Evolutionary conservation across 768 basidiomycete species (phyloP).

Genomic region (Tricholoma matsutake): DNA sequence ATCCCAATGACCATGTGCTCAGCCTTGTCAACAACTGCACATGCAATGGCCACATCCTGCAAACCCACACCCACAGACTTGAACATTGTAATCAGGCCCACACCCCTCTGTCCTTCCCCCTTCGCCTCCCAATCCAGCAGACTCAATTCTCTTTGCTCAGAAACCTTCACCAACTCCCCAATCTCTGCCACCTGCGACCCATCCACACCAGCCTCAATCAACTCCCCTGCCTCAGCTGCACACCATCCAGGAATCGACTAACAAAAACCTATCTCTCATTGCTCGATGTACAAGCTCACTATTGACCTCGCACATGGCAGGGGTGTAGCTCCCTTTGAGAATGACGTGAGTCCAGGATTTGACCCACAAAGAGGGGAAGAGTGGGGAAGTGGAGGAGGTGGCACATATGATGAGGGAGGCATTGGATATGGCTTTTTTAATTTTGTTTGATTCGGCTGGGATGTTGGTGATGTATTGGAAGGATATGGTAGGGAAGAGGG

Average conservation of each 20-base stretch:
- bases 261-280: slow-evolving; percentile 28
- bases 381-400: slow-evolving; percentile 65
- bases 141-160: no score
- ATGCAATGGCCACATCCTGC: no score
- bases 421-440: slow-evolving; percentile 26
- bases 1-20: slow-evolving; percentile 51
- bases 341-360: slow-evolving; percentile 55
- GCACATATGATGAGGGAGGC: slow-evolving; percentile 72
- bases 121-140: no score
- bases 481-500: no score
- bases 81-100: slow-evolving; percentile 69
- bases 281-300: slow-evolving; percentile 53
- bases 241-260: slow-evolving; percentile 80
- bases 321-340: slow-evolving; percentile 80
- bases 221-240: slow-evolving; percentile 75
- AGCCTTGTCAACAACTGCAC: slow-evolving; percentile 44
- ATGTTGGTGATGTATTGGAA: slow-evolving; percentile 18
- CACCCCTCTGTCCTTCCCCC: slow-evolving; percentile 7
- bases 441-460: background rate
- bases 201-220: slow-evolving; percentile 52
- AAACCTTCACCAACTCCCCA: slow-evolving; percentile 51
- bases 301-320: slow-evolving; percentile 77
- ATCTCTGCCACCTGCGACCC: slow-evolving; percentile 56
- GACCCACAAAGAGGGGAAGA: slow-evolving; percentile 70
- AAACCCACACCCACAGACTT: slow-evolving; percentile 58